Evolutionary conservation across 345 rosid genomes (phyloP).

Genomic region (Zanthoxylum bungeanum): DNA sequence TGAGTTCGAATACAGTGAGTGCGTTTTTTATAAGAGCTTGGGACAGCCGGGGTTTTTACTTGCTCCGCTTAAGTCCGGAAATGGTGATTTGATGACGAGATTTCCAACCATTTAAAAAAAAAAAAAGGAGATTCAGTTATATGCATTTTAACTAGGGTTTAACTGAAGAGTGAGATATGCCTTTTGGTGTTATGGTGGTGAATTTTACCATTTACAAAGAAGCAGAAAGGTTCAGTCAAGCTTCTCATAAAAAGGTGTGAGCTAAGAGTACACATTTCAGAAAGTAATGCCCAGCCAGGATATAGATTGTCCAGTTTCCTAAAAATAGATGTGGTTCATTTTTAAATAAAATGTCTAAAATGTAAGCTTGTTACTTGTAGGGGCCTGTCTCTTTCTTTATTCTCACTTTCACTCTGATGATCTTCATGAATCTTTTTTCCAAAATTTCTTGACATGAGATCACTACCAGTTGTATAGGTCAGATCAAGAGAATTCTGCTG

Average conservation of each 20-base stretch:
- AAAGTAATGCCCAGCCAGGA: neutral
- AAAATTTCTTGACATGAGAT: neutral
- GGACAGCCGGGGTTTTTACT: too few relatives aligned
- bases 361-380: neutral
- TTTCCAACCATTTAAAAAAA: too few relatives aligned
- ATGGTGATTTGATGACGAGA: too few relatives aligned
- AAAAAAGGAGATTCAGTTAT: too few relatives aligned
- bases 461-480: constrained; percentile 1
- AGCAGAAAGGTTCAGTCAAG: constrained; percentile 19
- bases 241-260: constrained; percentile 25
- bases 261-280: constrained; percentile 5
- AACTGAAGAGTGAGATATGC: neutral
- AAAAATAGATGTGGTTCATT: constrained; percentile 3
- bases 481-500: constrained; percentile 26
- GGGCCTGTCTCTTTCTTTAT: constrained; percentile 3
- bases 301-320: constrained; percentile 5
- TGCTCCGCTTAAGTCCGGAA: too few relatives aligned
- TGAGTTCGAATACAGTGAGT: too few relatives aligned
- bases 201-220: constrained; percentile 24
- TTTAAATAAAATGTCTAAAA: neutral
- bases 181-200: neutral
- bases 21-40: too few relatives aligned
- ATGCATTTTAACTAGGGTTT: neutral
- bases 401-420: neutral
- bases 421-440: neutral